Evolutionary conservation across 768 basidiomycete species (phyloP).

Genomic region (Macrolepiota albuminosa): DNA sequence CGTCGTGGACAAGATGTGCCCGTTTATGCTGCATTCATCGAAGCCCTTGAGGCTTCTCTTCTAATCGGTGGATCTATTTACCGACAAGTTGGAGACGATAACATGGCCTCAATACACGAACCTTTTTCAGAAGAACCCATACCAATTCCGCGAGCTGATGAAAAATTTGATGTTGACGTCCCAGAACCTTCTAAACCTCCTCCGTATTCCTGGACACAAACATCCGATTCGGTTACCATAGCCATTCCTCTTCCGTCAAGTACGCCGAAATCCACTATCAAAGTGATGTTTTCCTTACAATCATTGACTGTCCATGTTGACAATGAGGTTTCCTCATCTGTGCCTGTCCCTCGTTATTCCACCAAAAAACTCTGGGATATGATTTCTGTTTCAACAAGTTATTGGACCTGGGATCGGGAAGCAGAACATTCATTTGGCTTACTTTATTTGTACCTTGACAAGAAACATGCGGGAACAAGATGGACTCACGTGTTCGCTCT

Average conservation of each 20-base stretch:
- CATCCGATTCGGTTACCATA: slow-evolving; percentile 75
- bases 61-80: slow-evolving; percentile 58
- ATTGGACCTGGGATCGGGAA: slow-evolving; percentile 91
- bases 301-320: slow-evolving; percentile 64
- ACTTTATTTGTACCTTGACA: slow-evolving; percentile 83
- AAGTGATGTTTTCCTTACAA: slow-evolving; percentile 58
- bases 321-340: slow-evolving; percentile 24
- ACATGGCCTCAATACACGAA: slow-evolving; percentile 35
- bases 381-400: slow-evolving; percentile 72
- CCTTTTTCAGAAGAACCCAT: slow-evolving; percentile 64
- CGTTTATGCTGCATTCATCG: slow-evolving; percentile 46
- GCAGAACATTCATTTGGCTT: slow-evolving; percentile 64
- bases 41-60: slow-evolving; percentile 41
- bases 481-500: slow-evolving; percentile 86
- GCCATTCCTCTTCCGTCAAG: slow-evolving; percentile 78
- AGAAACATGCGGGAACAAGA: slow-evolving; percentile 73
- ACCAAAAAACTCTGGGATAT: slow-evolving; percentile 72
- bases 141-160: slow-evolving; percentile 60
- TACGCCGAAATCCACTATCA: slow-evolving; percentile 60
- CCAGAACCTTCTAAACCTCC: slow-evolving; percentile 47
- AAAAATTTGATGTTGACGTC: slow-evolving; percentile 42
- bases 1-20: slow-evolving; percentile 70
- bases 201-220: slow-evolving; percentile 94
- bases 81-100: slow-evolving; percentile 30
- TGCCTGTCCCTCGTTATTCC: slow-evolving; percentile 54